Base-by-base conservation (phyloP, 257 asterid species). In the Salvia hispanica region DNA sequence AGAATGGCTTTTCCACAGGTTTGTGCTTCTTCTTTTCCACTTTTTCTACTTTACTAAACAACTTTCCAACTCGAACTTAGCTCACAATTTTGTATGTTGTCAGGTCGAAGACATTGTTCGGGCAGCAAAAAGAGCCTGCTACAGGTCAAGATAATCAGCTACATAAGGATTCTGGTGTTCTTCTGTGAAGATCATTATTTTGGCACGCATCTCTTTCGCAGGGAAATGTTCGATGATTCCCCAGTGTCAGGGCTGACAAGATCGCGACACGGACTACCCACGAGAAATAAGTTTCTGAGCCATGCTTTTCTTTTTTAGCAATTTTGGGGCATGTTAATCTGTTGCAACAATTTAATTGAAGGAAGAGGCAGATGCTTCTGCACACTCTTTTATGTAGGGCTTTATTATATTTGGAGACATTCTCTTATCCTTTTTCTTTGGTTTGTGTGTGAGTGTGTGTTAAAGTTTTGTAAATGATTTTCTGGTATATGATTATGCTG, bases 1-100 rank as follows among this genome's bases (percentile, higher is more conserved):
- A 83, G 95, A 70, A 16, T 84, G 80, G 98, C 97, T 63, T 76
- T 87, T 59, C 97, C 97, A 18, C 96, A 88, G 97, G 98, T 88
- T 66, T 58, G 79, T 74, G 4, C 39, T 61, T 53, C 37, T 53
- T 2, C 39, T n/a, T 53, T 14, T 6, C 45, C 45, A 7, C 45
- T 40, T n/a, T 53, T 14, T 6, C 45, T 12, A 7, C 45, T 40
- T 40, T 10, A 8, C 9, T 40, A 40, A 40, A 40, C 45, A 40
- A 5, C 5, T 0, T 14, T 48, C 9, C 15, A 25, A 31, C 18
- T 11, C 16, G 9, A 54, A 57, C 25, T 13, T n/a, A 54, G 44
- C 31, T 58, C 46, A 14, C 47, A 36, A 36, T 39, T 18, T 4
- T 59, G 18, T 44, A 44, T 59, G 28, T 34, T 70, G 36, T 60